Conservation (phyloP, 2,329 filamentous ascomycete genomes). For the Chrysoporthe cubensis region DNA sequence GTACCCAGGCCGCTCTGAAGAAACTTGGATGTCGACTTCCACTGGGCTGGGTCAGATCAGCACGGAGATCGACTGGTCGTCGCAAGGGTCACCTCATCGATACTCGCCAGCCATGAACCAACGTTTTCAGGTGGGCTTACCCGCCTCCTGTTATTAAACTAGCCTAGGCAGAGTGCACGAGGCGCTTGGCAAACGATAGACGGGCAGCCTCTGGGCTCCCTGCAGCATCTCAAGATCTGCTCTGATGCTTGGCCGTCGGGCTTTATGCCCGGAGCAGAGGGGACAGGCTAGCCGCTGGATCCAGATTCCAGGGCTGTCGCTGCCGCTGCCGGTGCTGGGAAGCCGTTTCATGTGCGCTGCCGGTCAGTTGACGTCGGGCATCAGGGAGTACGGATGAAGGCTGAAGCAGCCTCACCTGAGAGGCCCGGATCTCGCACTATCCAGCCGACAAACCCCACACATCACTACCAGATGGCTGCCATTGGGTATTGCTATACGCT, state of each 20-base stretch:
- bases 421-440: slow-evolving; percentile 8
- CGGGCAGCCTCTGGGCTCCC: slow-evolving; percentile 3
- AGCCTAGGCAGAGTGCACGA: slow-evolving; percentile 7
- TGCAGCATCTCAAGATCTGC: not conserved
- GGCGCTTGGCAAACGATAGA: slow-evolving; percentile 10
- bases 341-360: slow-evolving; percentile 12
- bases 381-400: not conserved
- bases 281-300: not conserved
- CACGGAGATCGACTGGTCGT: slow-evolving; percentile 10
- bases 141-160: slow-evolving; percentile 16
- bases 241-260: slow-evolving; percentile 11
- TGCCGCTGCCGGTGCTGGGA: slow-evolving; percentile 8
- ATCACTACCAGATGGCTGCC: not conserved
- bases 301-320: slow-evolving; percentile 10
- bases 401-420: slow-evolving; percentile 4
- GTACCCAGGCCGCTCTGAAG: not conserved
- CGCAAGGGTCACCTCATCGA: slow-evolving; percentile 15
- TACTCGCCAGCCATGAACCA: slow-evolving; percentile 4
- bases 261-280: slow-evolving; percentile 2
- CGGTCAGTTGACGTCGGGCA: slow-evolving; percentile 10
- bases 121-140: slow-evolving; percentile 2
- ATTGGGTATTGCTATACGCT: slow-evolving; percentile 1
- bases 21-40: slow-evolving; percentile 17
- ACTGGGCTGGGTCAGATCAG: slow-evolving; percentile 11
- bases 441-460: slow-evolving; percentile 3